These are phyloP conservation scores for Nakazawaea wyomingensis DNA, from an alignment of 805 yeast species.

Conservation along the genomic window DNA sequence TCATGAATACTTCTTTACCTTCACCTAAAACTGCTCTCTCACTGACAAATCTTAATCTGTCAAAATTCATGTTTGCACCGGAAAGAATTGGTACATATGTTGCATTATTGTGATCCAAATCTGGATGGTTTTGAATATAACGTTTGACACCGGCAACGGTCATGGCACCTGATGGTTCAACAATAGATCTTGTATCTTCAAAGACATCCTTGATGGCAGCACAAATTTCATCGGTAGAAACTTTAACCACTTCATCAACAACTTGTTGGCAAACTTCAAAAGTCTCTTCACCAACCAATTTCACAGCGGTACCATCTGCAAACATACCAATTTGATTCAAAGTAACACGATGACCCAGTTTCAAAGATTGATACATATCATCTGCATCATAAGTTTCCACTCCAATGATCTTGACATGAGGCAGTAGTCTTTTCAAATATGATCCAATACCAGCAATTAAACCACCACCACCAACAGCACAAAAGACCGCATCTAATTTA, in stretches of 20 bases:
- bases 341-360: conserved; percentile 46
- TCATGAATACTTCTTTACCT: conserved; percentile 91
- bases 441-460: conserved; percentile 86
- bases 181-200: conserved; percentile 89
- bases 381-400: conserved; percentile 96
- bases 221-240: conserved; percentile 85
- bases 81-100: conserved; percentile 82
- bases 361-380: conserved; percentile 73
- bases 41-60: conserved; percentile 88
- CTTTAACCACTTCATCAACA: conserved; percentile 86
- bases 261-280: conserved; percentile 68
- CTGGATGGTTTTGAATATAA: conserved; percentile 65
- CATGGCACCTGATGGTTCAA: conserved; percentile 97
- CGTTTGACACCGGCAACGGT: conserved; percentile 92
- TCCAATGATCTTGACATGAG: conserved; percentile 93
- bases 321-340: conserved; percentile 84
- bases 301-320: conserved; percentile 99
- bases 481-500: conserved; percentile 79
- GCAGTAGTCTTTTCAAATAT: conserved; percentile 90
- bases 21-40: conserved; percentile 99
- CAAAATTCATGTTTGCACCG: conserved; percentile 99
- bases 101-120: conserved; percentile 60
- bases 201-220: conserved; percentile 97
- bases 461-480: conserved; percentile 98
- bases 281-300: conserved; percentile 83